phyloP scores from a whole-genome alignment of 108 stramenopile genomes.

The Pseudonitzschia multistriata region DNA sequence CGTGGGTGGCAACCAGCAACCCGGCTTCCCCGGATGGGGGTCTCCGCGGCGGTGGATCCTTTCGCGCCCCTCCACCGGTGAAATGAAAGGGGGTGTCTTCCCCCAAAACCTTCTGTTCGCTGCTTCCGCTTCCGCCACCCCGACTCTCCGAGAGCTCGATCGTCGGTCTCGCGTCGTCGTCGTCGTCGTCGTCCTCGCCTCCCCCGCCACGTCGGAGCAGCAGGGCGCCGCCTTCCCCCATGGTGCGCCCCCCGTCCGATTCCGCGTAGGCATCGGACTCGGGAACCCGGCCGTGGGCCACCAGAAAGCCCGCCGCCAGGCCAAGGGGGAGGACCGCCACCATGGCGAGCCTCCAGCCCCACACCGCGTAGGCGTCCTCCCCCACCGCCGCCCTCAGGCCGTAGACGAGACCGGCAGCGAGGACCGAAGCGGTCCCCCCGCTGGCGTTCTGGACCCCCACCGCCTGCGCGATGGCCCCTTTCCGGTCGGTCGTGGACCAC shows the following conservation, averaged over 20 bases:
- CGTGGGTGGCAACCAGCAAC: neutral
- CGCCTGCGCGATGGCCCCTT: slow-evolving; percentile 15
- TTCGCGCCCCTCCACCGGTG: neutral
- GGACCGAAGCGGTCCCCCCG: slow-evolving; percentile 9
- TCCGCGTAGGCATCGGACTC: slow-evolving; percentile 5
- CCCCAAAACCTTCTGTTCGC: neutral
- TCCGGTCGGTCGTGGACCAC: slow-evolving; percentile 5
- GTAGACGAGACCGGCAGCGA: slow-evolving; percentile 10
- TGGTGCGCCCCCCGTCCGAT: too few relatives aligned
- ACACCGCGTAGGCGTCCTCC: slow-evolving; percentile 4
- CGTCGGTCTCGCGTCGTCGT: neutral
- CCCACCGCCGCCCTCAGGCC: slow-evolving; percentile 11
- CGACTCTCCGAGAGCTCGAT: neutral
- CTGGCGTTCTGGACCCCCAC: slow-evolving; percentile 19
- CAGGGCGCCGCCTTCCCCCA: too few relatives aligned
- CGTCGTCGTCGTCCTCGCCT: neutral
- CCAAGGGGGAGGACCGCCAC: slow-evolving; percentile 7
- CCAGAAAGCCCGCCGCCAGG: neutral
- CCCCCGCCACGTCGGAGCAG: neutral
- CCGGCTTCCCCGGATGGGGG: too few relatives aligned
- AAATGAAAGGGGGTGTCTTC: neutral
- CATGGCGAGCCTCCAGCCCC: slow-evolving; percentile 16
- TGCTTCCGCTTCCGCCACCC: neutral
- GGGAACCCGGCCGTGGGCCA: neutral
- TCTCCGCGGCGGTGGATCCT: neutral